phyloP scores from a whole-genome alignment of 306 rosid genomes.

The Cucumis melo region DNA sequence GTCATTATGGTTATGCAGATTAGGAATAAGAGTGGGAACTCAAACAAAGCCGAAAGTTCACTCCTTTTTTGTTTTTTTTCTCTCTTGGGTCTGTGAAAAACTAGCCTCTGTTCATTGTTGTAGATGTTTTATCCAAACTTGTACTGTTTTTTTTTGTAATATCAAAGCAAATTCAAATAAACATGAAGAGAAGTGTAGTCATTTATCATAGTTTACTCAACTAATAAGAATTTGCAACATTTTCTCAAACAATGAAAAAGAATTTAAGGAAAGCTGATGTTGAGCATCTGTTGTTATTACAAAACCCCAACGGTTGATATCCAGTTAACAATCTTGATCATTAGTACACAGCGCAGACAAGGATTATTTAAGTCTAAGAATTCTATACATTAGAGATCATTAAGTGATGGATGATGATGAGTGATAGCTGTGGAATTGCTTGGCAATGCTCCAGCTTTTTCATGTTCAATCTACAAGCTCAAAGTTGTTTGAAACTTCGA shows the following conservation, averaged over 20 bases:
- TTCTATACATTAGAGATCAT: neutral
- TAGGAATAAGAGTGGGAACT: conserved; percentile 1
- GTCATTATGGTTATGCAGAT: no score
- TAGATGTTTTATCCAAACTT: neutral
- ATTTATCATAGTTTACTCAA: neutral
- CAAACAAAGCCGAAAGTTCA: neutral
- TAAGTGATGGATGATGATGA: neutral
- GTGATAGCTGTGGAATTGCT: conserved; percentile 1
- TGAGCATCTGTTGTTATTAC: conserved; percentile 2
- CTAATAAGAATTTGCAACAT: neutral
- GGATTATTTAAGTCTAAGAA: neutral
- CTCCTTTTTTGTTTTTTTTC: neutral
- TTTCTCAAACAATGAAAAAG: neutral
- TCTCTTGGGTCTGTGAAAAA: neutral
- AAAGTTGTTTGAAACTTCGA: neutral
- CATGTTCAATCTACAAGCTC: neutral
- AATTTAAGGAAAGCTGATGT: neutral
- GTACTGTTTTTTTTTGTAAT: neutral
- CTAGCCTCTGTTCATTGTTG: neutral
- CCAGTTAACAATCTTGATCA: neutral
- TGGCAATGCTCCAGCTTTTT: conserved; percentile 1
- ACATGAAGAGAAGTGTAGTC: neutral
- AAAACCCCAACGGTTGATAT: neutral
- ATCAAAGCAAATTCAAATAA: neutral
- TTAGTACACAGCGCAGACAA: neutral